These are phyloP conservation scores for Ascochyta lentis DNA, from an alignment of 2,329 filamentous ascomycete genomes.

Conservation along the genomic window DNA sequence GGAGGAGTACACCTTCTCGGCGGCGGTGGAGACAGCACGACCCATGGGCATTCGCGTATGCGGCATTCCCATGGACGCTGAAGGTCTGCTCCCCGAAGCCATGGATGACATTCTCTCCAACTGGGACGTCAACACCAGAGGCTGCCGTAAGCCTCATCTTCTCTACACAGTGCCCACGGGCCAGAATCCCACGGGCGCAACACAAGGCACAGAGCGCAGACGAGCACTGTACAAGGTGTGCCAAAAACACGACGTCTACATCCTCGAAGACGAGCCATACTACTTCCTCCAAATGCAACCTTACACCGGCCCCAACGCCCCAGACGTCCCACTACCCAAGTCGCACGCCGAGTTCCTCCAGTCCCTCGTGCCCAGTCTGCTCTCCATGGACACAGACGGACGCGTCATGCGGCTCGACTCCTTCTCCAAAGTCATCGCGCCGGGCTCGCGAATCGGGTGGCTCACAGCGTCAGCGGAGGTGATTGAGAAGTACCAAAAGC, in stretches of 20 bases:
- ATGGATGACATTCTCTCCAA: conserved; percentile 69
- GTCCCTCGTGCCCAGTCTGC: conserved; percentile 73
- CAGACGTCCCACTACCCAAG: conserved; percentile 62
- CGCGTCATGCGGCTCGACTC: conserved; percentile 91
- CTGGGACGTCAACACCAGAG: conserved; percentile 65
- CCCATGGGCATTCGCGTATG: conserved; percentile 68
- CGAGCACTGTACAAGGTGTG: conserved; percentile 77
- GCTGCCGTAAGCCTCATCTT: conserved; percentile 69
- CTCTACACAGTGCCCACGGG: conserved; percentile 80
- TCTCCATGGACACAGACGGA: conserved; percentile 84
- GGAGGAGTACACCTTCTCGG: conserved; percentile 91
- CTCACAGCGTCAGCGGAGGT: conserved; percentile 86
- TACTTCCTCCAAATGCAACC: conserved; percentile 91
- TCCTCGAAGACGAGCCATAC: conserved; percentile 93
- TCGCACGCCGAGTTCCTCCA: conserved; percentile 76
- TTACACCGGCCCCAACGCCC: conserved; percentile 64
- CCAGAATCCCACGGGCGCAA: conserved; percentile 90
- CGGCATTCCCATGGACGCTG: conserved; percentile 69
- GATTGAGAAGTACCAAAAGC: conserved; percentile 79
- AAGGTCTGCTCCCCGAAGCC: conserved; percentile 67
- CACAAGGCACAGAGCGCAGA: conserved; percentile 72
- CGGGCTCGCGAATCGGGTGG: conserved; percentile 85
- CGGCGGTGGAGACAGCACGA: conserved; percentile 70
- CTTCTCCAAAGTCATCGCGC: conserved; percentile 89
- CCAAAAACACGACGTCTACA: conserved; percentile 83